These are phyloP conservation scores for Beverwykella pulmonaria DNA, from an alignment of 495 filamentous ascomycete genomes.

Conservation along the genomic window DNA sequence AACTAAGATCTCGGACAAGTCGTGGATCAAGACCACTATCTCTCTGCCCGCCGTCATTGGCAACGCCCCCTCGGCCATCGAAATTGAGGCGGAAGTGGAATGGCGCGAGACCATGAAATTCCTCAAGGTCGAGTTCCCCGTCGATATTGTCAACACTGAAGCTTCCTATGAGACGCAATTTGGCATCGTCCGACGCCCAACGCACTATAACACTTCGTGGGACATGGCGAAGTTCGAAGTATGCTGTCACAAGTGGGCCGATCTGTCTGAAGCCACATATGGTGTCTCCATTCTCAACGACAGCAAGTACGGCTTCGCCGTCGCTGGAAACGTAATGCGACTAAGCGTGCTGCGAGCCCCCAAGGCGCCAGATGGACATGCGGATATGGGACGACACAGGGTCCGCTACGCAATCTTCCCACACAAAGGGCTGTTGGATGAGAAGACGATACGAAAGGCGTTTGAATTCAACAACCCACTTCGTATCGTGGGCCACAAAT, in stretches of 20 bases:
- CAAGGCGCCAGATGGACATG: constrained; percentile 95
- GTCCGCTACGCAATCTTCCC: constrained; percentile 93
- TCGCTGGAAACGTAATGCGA: constrained; percentile 87
- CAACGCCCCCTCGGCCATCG: constrained; percentile 69
- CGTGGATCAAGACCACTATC: constrained; percentile 85
- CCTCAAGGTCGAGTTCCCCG: constrained; percentile 97
- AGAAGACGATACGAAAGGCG: constrained; percentile 76
- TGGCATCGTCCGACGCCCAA: constrained; percentile 83
- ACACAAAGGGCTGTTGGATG: constrained; percentile 70
- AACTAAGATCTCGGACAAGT: constrained; percentile 83
- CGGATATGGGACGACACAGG: constrained; percentile 90
- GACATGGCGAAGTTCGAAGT: constrained; percentile 99
- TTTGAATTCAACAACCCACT: constrained; percentile 90
- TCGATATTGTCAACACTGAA: constrained; percentile 87
- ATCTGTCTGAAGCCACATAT: constrained; percentile 88
- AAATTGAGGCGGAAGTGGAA: constrained; percentile 79
- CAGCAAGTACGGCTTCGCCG: constrained; percentile 95
- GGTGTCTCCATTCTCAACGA: constrained; percentile 95
- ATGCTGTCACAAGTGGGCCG: constrained; percentile 97
- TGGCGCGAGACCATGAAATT: constrained; percentile 97
- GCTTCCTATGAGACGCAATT: constrained; percentile 97
- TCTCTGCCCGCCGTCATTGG: constrained; percentile 69
- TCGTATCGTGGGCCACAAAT: constrained; percentile 29
- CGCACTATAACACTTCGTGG: constrained; percentile 96
- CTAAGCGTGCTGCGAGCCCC: constrained; percentile 84